Conservation (phyloP, 2,329 filamentous ascomycete species). For the Dactylonectria macrodidyma region DNA sequence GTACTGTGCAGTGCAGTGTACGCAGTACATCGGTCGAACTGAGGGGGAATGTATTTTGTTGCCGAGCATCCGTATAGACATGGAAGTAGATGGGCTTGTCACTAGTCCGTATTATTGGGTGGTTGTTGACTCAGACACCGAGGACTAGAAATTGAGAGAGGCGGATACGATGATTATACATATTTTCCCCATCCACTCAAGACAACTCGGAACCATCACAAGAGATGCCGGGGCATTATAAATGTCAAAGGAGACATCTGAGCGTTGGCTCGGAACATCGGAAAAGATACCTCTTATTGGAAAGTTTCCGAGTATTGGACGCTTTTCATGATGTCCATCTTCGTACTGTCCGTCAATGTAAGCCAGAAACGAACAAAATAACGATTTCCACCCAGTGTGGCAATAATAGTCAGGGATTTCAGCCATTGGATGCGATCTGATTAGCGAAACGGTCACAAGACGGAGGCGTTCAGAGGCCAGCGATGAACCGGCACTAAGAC, state of each 20-base stretch:
- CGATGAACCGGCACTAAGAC: slow-evolving; percentile 15
- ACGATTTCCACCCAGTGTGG: slow-evolving; percentile 4
- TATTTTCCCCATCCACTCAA: not conserved
- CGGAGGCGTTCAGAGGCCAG: slow-evolving; percentile 5
- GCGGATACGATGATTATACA: not conserved
- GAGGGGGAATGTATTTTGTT: not conserved
- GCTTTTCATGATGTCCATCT: no score
- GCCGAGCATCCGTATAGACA: not conserved
- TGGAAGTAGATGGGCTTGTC: not conserved
- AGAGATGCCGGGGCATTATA: no score
- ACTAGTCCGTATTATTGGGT: not conserved
- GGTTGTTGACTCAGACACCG: not conserved
- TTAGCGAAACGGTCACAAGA: slow-evolving; percentile 6
- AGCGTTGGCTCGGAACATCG: not conserved
- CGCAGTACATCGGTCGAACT: not conserved
- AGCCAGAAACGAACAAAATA: slow-evolving; percentile 21
- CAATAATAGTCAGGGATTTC: slow-evolving; percentile 11
- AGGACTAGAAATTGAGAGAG: not conserved
- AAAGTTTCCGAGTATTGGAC: not conserved
- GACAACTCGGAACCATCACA: no score
- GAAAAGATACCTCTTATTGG: not conserved
- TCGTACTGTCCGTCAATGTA: not conserved
- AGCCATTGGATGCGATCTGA: slow-evolving; percentile 3
- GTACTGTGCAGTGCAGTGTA: not conserved
- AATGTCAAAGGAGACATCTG: not conserved